phyloP scores from a whole-genome alignment of 208 protist genomes.

The Porcisia hertigi region DNA sequence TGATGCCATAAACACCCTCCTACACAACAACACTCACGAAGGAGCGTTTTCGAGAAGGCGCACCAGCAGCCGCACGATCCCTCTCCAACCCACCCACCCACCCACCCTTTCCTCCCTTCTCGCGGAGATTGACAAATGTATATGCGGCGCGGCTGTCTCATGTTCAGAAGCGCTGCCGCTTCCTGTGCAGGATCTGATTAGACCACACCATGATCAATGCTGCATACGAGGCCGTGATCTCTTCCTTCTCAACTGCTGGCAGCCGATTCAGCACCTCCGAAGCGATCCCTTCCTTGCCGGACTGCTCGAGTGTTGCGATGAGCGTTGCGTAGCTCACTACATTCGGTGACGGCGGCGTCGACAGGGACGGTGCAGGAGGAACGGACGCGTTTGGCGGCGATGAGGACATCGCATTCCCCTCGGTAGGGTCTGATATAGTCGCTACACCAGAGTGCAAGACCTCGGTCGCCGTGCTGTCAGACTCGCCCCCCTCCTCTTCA shows the following conservation, averaged over 20 bases:
- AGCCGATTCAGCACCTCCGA: slow-evolving; percentile 62
- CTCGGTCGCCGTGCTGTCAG: background rate
- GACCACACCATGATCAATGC: slow-evolving; percentile 89
- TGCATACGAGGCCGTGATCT: slow-evolving; percentile 86
- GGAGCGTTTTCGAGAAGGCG: background rate
- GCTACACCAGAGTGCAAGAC: background rate
- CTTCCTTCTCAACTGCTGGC: slow-evolving; percentile 72
- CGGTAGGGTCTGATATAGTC: background rate
- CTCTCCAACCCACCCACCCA: no score
- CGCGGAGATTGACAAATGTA: background rate
- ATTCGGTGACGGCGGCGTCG: slow-evolving; percentile 51
- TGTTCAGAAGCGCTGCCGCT: slow-evolving; percentile 36
- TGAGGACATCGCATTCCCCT: background rate
- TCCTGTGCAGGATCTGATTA: slow-evolving; percentile 51
- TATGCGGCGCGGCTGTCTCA: background rate
- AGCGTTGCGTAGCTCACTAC: slow-evolving; percentile 87
- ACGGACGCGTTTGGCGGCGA: background rate
- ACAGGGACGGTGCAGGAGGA: background rate
- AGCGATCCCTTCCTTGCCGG: slow-evolving; percentile 60
- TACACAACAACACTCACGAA: no score
- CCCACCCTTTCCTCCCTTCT: background rate
- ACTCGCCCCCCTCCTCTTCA: slow-evolving; percentile 12
- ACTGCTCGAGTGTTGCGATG: slow-evolving; percentile 83
- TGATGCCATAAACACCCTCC: no score
- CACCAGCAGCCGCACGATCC: background rate